Base-by-base conservation (phyloP, 116 monocot species). In the Cymodocea nodosa region DNA sequence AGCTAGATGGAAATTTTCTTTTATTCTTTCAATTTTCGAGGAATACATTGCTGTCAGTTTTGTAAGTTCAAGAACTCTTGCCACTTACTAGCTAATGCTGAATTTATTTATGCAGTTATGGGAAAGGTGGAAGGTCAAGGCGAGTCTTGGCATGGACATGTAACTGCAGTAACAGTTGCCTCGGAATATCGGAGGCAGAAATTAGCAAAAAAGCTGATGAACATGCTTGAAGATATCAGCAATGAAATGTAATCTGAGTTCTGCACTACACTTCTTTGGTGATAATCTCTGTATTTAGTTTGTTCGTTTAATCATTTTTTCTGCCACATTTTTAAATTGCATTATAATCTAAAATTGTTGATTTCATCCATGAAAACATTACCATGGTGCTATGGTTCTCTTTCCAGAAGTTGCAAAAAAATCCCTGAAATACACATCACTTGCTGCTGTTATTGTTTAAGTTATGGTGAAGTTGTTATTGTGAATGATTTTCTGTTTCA, bases 121-220 rank as follows among this genome's bases (percentile, higher is more conserved):
- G 95, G 95, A 62, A 97, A 97, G 65, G 91, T 97, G 70, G 95
- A 97, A 78, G 95, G 95, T 15, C 90, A 88, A 78, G 95, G 91
- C 68, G 88, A 87, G 81, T 97, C 91, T 68, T 97, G 95, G 95
- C 91, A 90, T 75, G 95, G 95, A 6, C 95, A 97, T 80, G 90
- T 97, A 18, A 97, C 95, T 60, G 91, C 95, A 66, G 87, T 97
- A 35, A 85, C 95, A 58, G 88, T 97, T 80, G 79, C 87, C 64
- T 77, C 81, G 52, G 91, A 91, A 60, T 97, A 81, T 59, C 74
- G 91, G 52, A 79, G 95, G 23, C 95, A 97, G 67, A 79, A 97
- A 61, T 67, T 97, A 60, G 91, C 88, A 4, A 97, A 91, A 75
- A 97, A 97, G 68, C 91, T 97, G 56, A 97, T 97, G 95, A 73